Conservation (phyloP, 1,139 yeast species). For the Pneumocystis oryctolagi region DNA sequence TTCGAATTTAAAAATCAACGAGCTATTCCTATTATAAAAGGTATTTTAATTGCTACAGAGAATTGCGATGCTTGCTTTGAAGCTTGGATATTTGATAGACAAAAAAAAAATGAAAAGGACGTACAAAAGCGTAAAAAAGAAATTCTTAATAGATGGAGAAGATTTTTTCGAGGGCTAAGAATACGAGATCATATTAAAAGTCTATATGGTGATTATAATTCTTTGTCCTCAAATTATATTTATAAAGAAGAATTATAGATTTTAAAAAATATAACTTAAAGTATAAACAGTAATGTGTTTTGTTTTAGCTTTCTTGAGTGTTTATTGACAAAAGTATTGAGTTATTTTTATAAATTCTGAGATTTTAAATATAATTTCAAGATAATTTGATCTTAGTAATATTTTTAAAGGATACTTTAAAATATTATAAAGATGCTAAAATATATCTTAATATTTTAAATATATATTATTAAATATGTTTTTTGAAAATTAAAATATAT, state of each 20-base stretch:
- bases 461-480: too few species aligned
- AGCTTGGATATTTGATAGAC: slow-evolving; percentile 39
- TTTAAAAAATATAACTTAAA: not conserved
- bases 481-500: not conserved
- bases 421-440: too few species aligned
- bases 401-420: too few species aligned
- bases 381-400: too few species aligned
- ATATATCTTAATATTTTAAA: too few species aligned
- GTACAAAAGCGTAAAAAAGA: slow-evolving; percentile 34
- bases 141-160: slow-evolving; percentile 60
- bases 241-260: not conserved
- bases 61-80: slow-evolving; percentile 44
- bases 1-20: slow-evolving; percentile 45
- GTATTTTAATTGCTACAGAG: slow-evolving; percentile 57
- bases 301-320: too few species aligned
- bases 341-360: too few species aligned
- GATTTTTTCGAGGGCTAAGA: slow-evolving; percentile 52
- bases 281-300: too few species aligned
- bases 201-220: slow-evolving; percentile 8
- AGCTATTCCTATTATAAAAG: slow-evolving; percentile 57
- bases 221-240: slow-evolving; percentile 18
- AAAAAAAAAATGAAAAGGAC: slow-evolving; percentile 35
- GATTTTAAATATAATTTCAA: not conserved
- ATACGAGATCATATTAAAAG: slow-evolving; percentile 40
- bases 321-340: too few species aligned